phyloP scores from a whole-genome alignment of 2,329 filamentous ascomycete genomes.

The Rutstroemia sp. region DNA sequence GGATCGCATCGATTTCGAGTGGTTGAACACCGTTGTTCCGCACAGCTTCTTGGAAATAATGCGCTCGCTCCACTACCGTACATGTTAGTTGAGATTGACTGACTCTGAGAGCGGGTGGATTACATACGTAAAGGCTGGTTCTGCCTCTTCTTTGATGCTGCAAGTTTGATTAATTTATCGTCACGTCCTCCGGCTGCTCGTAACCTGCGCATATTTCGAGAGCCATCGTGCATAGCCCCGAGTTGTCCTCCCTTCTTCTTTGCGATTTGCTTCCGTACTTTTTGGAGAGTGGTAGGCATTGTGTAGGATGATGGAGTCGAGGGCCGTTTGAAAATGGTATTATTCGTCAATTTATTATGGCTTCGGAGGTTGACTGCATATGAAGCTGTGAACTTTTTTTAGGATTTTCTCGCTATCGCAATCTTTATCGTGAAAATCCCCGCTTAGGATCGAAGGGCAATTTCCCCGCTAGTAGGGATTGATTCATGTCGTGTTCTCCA shows the following conservation, averaged over 20 bases:
- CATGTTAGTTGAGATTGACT: slow-evolving; percentile 11
- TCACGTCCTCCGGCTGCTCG: slow-evolving; percentile 75
- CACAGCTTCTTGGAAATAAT: slow-evolving; percentile 64
- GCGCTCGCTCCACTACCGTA: slow-evolving; percentile 53
- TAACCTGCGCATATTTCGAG: slow-evolving; percentile 75
- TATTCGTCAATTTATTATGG: neutral
- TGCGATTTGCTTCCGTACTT: slow-evolving; percentile 80
- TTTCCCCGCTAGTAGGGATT: neutral
- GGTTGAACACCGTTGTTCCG: slow-evolving; percentile 42
- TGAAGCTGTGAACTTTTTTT: slow-evolving; percentile 5
- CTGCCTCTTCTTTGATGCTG: slow-evolving; percentile 60
- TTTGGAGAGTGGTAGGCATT: slow-evolving; percentile 73
- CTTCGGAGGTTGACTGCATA: neutral
- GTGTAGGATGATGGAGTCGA: neutral
- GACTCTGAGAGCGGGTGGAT: neutral
- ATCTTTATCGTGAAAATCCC: slow-evolving; percentile 19
- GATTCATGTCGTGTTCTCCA: neutral
- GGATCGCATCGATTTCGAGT: slow-evolving; percentile 49
- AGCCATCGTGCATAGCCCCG: slow-evolving; percentile 76
- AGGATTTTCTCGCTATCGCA: slow-evolving; percentile 18
- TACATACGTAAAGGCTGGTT: slow-evolving; percentile 63
- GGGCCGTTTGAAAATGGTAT: neutral
- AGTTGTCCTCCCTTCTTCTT: slow-evolving; percentile 77
- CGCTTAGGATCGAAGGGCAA: slow-evolving; percentile 3
- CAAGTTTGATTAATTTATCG: slow-evolving; percentile 69